Base-by-base conservation (phyloP, 1,284 basidiomycete genomes). In the Fistulina hepatica region DNA sequence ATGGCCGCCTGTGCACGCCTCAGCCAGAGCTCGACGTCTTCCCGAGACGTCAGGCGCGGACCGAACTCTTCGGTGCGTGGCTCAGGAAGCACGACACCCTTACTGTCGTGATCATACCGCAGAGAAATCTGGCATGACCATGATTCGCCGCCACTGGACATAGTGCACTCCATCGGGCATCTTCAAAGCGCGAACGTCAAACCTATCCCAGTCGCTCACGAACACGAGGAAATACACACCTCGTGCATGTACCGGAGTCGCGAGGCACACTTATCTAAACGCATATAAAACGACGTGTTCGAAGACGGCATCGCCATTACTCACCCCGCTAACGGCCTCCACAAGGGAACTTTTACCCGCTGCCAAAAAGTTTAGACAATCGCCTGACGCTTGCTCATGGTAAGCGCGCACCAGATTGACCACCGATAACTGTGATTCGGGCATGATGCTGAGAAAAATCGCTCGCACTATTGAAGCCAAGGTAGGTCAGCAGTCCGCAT, bases 271-370 rank as follows among this genome's bases (percentile, higher is more conserved):
- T 69, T 26, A 76, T 70, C 75, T 77, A 33, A 4, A 35, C 22
- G 4, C 10, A 32, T 23, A 41, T 17, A 36, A 30, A 37, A 11
- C 28, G n/a, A 25, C 6, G n/a, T n/a, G n/a, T 11, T 11, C 6
- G 16, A 11, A 12, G 21, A 5, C 13, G 10, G 11, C 3, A 30
- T n/a, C 26, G 20, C 33, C 7, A 17, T 16, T 6, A 54, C 64
- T 32, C 48, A 76, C 74, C 8, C 69, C 69, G 11, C 66, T 71
- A 0, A 76, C 67, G 0, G 69, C 73, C 43, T 76, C 73, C 0
- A 76, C 69, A 1, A 76, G 49, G 0, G 74, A 76, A 26, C 71
- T 73, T 45, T 77, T 76, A 1, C 73, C 74, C 7, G 73, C 72
- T 68, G 43, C 42, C 12, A 42, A 38, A 24, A 12, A 10, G 35